phyloP scores from a whole-genome alignment of 192 early-diverging fungal genomes.

The Coemansia guatemalensis region DNA sequence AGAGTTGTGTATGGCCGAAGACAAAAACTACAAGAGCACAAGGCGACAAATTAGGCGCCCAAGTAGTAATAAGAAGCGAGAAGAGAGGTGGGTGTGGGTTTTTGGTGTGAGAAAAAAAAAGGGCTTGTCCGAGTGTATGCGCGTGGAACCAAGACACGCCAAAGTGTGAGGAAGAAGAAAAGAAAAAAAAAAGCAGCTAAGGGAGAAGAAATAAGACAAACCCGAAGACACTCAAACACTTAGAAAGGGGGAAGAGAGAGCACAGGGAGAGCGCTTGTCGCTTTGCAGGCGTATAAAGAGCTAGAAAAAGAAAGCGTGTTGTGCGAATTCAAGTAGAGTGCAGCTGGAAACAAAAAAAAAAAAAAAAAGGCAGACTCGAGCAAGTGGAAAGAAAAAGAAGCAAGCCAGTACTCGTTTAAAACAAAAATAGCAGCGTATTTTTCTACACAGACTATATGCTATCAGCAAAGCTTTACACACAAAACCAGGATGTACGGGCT shows the following conservation, averaged over 20 bases:
- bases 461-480: not conserved
- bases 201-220: slow-evolving; percentile 7
- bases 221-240: slow-evolving; percentile 5
- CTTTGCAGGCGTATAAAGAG: not conserved
- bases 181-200: slow-evolving; percentile 12
- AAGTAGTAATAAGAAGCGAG: slow-evolving; percentile 8
- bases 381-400: not conserved
- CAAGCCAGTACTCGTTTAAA: not conserved
- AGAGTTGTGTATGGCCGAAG: not conserved
- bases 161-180: slow-evolving; percentile 8
- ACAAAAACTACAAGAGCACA: not conserved
- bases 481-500: too few species aligned
- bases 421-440: not conserved
- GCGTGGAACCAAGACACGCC: slow-evolving; percentile 34
- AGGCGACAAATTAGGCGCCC: not conserved
- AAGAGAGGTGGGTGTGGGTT: slow-evolving; percentile 1
- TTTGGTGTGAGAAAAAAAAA: slow-evolving; percentile 3
- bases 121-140: slow-evolving; percentile 22
- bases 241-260: slow-evolving; percentile 7
- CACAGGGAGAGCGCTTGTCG: not conserved
- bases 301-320: not conserved
- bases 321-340: not conserved
- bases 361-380: not conserved
- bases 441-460: not conserved
- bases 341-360: not conserved